Evolutionary conservation across 495 filamentous ascomycete genomes (phyloP), one percentile per base, ranked within the genome.

Genomic region (Neurospora intermedia): DNA sequence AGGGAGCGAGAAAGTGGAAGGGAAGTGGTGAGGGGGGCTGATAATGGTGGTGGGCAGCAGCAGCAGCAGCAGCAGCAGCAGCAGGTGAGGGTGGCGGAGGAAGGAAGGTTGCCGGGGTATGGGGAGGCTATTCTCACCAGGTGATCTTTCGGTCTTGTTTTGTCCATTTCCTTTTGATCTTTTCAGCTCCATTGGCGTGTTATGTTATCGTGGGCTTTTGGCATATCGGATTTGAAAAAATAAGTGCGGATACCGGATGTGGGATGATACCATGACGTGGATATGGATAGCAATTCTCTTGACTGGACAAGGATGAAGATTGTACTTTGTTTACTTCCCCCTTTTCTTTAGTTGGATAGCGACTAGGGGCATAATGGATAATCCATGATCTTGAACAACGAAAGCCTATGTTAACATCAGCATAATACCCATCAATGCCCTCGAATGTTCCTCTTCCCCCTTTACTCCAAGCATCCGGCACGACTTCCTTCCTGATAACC

Each of bases 51-150:
- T 59, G 23, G n/a, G 23, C 11, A 31, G 7, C 5, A 15, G 59
- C 43, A 69, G 35, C 27, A 31, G 27, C 27, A 31, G 9, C 11
- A 31, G 7, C 5, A 15, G 59, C 43, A 69, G 35, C 27, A 31
- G 27, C 27, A 31, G 9, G 74, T 74, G 23, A 75, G 75, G 16
- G 42, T 20, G 6, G 70, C 71, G 43, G 40, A 62, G n/a, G 43
- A 48, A 72, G 66, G 75, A 20, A 45, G 72, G 62, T 70, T 83
- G 59, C 84, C 84, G 1, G 83, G 81, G 11, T 85, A 84, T 43
- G 77, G 76, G 59, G 73, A 74, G 45, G 59, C 41, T 20, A 72
- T 54, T 39, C 41, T 70, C 73, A 74, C 76, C 71, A 77, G 71
- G 74, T 75, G 75, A 31, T 31, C 4, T 23, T 66, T 71, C 23